phyloP scores from a whole-genome alignment of 768 basidiomycete genomes.

The Hygrocybe punicea region DNA sequence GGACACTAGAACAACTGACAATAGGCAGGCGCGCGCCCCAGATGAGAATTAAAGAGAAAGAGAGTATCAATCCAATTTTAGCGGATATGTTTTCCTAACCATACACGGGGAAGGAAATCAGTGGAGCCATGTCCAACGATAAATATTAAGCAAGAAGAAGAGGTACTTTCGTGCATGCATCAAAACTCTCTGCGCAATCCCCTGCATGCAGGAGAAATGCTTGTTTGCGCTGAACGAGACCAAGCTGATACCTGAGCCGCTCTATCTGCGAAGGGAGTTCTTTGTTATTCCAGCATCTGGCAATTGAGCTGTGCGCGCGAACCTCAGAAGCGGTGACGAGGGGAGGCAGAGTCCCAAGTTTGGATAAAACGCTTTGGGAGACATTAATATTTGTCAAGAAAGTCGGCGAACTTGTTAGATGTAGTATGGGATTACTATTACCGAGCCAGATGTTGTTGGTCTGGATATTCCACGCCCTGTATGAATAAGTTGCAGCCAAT shows the following conservation, averaged over 20 bases:
- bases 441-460: constrained; percentile 58
- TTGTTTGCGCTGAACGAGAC: constrained; percentile 77
- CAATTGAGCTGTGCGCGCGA: constrained; percentile 15
- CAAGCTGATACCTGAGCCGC: constrained; percentile 74
- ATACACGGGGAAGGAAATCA: constrained; percentile 3
- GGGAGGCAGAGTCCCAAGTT: constrained; percentile 78
- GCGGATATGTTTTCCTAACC: constrained; percentile 78
- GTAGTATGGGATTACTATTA: constrained; percentile 24
- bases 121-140: constrained; percentile 3
- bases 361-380: constrained; percentile 61
- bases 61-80: constrained; percentile 87
- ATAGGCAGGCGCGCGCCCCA: constrained; percentile 94
- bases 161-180: constrained; percentile 81
- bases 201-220: constrained; percentile 96
- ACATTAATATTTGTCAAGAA: constrained; percentile 12
- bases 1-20: constrained; percentile 45
- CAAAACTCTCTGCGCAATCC: constrained; percentile 96
- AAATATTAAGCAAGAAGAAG: not conserved
- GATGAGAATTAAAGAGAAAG: constrained; percentile 91
- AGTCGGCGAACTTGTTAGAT: constrained; percentile 5
- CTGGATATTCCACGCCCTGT: constrained; percentile 71
- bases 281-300: constrained; percentile 1
- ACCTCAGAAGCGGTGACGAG: constrained; percentile 94
- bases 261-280: constrained; percentile 49
- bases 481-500: not conserved